A percentile compares a stretch with the other conserved stretches of the same genome.
Conservation (phyloP, 306 rosid species). For the Parietaria judaica region DNA sequence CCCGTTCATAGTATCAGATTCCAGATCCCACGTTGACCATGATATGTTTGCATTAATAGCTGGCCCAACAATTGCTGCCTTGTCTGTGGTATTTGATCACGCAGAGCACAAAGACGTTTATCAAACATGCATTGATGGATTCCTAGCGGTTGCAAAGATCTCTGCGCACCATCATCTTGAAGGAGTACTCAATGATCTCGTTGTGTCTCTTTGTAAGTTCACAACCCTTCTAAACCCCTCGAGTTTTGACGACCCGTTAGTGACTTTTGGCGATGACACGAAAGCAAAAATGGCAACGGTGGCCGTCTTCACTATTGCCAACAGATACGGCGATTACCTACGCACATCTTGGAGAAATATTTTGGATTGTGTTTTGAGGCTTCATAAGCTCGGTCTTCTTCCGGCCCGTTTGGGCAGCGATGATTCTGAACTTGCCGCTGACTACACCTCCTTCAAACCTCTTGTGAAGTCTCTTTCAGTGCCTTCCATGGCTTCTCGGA, state of each 20-base stretch:
- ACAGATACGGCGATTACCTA: constrained; percentile 88
- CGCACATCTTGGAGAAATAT: constrained; percentile 98
- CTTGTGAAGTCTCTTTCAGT: constrained; percentile 63
- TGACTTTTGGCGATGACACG: constrained; percentile 88
- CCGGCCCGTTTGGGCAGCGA: constrained; percentile 98
- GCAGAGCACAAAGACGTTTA: constrained; percentile 90
- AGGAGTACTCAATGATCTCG: constrained; percentile 97
- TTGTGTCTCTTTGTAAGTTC: constrained; percentile 93
- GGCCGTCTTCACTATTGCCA: constrained; percentile 89
- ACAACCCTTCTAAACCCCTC: constrained; percentile 87
- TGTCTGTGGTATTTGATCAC: constrained; percentile 96
- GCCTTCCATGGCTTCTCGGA: constrained; percentile 78
- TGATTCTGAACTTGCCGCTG: constrained; percentile 74
- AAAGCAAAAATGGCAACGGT: constrained; percentile 97
- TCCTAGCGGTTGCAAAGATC: constrained; percentile 89
- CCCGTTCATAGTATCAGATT: constrained; percentile 81
- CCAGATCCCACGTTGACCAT: constrained; percentile 81
- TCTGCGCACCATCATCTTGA: constrained; percentile 98
- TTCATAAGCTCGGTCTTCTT: constrained; percentile 96
- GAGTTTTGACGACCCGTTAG: constrained; percentile 79
- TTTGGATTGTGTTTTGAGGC: constrained; percentile 83
- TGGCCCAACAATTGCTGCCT: constrained; percentile 97
- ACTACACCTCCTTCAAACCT: constrained; percentile 71
- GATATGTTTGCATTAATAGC: constrained; percentile 98
- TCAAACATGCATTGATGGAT: constrained; percentile 95